phyloP scores from a whole-genome alignment of 495 filamentous ascomycete genomes.

The Daldinia loculata region DNA sequence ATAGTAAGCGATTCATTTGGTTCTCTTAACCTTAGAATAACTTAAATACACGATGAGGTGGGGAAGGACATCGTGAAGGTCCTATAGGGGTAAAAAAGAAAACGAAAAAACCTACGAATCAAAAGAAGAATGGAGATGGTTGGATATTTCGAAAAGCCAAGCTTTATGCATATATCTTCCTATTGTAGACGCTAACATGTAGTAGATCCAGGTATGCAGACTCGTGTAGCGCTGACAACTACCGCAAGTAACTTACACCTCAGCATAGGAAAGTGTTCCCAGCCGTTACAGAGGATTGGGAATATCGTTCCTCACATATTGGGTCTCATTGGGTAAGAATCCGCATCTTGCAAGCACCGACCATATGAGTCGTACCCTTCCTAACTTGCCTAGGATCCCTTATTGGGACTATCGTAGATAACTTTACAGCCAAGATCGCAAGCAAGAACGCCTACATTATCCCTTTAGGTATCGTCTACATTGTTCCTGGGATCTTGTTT shows the following conservation, averaged over 20 bases:
- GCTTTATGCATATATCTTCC: no score
- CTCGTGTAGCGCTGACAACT: neutral
- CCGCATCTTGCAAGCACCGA: neutral
- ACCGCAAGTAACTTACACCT: slow-evolving; percentile 11
- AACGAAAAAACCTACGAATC: neutral
- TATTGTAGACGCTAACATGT: slow-evolving; percentile 10
- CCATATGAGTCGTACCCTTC: neutral
- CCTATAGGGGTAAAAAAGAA: neutral
- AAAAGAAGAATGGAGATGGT: neutral
- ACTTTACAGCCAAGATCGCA: slow-evolving; percentile 59
- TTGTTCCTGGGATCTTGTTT: slow-evolving; percentile 62
- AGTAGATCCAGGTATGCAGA: slow-evolving; percentile 50
- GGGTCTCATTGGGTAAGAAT: slow-evolving; percentile 51
- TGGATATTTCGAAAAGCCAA: neutral
- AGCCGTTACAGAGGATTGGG: slow-evolving; percentile 61
- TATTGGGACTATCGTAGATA: slow-evolving; percentile 70
- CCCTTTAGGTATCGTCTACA: slow-evolving; percentile 66
- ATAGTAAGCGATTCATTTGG: slow-evolving; percentile 18
- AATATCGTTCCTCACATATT: slow-evolving; percentile 54
- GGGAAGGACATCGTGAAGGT: no score
- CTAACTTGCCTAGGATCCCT: slow-evolving; percentile 47
- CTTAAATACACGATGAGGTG: neutral
- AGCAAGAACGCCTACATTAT: slow-evolving; percentile 63
- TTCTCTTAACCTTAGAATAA: neutral
- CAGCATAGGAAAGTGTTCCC: slow-evolving; percentile 57